Base-by-base conservation (phyloP, 805 yeast species). In the Cyberlindnera sargentensis region DNA sequence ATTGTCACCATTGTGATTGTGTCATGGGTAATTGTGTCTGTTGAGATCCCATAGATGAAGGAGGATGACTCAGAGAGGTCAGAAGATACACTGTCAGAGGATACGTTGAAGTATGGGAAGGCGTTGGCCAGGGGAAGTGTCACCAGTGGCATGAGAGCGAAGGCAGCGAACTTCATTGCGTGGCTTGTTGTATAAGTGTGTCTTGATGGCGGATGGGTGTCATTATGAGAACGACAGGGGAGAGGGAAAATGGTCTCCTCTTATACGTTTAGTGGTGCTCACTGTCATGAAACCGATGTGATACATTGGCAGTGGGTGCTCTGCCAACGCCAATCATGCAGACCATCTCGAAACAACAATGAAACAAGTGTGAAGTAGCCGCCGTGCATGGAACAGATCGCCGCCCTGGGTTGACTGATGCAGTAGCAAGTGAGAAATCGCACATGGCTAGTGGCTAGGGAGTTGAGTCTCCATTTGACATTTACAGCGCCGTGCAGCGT, bases 1-100 rank as follows among this genome's bases (percentile, higher is more conserved):
- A 50, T 39, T 1, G 56, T 51, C 10, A 53, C 51, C 29, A 47
- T 20, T 31, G 60, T 55, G 2, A 53, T 50, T 2, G 47, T 36
- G 3, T 27, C 37, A 5, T 29, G 29, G 6, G 36, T 28, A 6
- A 34, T 47, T 15, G 41, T 36, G 34, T n/a, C 23, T 10, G 42
- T 34, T 11, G 38, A 36, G 15, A 30, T 9, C 28, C 29, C 31
- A 35, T 48, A 48, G 26, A 48, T 23, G 34, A 48, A 48, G 15
- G 36, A 41, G 31, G 41, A 33, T 9, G 31, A 42, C n/a, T 40
- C 47, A 8, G 39, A 30, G 34, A 35, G 40, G 7, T n/a, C 20
- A 2, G 34, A 28, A 4, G 38, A 25, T 5, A 31, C 4, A 8
- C 5, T 9, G 7, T 24, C 24, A 20, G 41, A 32, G 6, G 43